A percentile compares a stretch with the other conserved stretches of the same genome.
Evolutionary conservation across 2,329 filamentous ascomycete species (phyloP).

Genomic region (Cercospora sp.): DNA sequence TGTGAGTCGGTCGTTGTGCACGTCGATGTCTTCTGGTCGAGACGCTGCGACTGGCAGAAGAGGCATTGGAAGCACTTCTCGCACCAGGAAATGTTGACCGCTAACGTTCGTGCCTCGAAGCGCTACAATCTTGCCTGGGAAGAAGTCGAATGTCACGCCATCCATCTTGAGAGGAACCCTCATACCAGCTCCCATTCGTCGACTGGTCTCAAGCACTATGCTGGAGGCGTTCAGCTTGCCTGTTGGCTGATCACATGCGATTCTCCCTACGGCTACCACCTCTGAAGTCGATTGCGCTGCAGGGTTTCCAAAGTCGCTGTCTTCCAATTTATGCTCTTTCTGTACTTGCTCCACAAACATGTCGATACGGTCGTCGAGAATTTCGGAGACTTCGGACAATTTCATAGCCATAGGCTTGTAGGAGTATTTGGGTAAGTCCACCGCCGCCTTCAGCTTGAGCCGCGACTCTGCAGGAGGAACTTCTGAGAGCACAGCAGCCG

Average conservation of each 20-base stretch:
- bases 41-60: conserved; percentile 74
- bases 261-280: conserved; percentile 85
- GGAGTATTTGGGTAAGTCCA: conserved; percentile 83
- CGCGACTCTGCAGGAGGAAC: conserved; percentile 69
- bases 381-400: conserved; percentile 84
- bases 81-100: conserved; percentile 77
- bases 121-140: conserved; percentile 91
- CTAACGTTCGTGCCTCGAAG: conserved; percentile 83
- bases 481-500: conserved; percentile 53
- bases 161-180: conserved; percentile 78
- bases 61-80: conserved; percentile 72
- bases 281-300: conserved; percentile 81
- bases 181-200: conserved; percentile 77
- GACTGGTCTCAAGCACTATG: conserved; percentile 82
- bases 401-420: conserved; percentile 97
- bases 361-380: conserved; percentile 92
- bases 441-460: conserved; percentile 80
- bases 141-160: conserved; percentile 75
- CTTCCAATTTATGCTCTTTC: conserved; percentile 72
- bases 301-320: conserved; percentile 82
- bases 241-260: conserved; percentile 83
- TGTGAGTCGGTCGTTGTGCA: conserved; percentile 67
- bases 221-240: conserved; percentile 84
- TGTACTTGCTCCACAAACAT: conserved; percentile 76
- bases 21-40: conserved; percentile 62